phyloP scores from a whole-genome alignment of 2,329 filamentous ascomycete species.

The Cladorrhinum sp. region DNA sequence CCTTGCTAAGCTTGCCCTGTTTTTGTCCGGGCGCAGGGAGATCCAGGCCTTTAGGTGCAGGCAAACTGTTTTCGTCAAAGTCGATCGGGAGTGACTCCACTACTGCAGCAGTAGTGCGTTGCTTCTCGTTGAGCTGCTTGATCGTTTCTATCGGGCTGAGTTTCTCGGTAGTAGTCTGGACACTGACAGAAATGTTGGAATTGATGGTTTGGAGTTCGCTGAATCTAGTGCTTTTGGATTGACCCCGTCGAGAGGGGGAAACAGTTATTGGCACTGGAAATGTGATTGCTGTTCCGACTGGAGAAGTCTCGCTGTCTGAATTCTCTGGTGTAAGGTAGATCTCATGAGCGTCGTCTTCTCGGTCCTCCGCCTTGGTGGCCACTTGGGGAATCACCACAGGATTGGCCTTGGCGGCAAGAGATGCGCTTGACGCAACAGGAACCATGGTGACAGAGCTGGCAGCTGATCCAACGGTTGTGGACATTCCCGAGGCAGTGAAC shows the following conservation, averaged over 20 bases:
- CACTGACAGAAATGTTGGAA: constrained; percentile 24
- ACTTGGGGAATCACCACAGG: constrained; percentile 2
- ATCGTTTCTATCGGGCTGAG: constrained; percentile 4
- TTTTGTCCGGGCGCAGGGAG: constrained; percentile 16
- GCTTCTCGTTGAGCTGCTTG: constrained; percentile 20
- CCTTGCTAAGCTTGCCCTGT: constrained; percentile 29
- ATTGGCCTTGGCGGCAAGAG: constrained; percentile 13
- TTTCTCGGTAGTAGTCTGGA: constrained; percentile 6
- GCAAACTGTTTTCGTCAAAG: constrained; percentile 24
- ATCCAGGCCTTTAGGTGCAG: constrained; percentile 14
- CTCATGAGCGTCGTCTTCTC: neutral
- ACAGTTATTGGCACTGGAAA: neutral
- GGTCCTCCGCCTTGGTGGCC: constrained; percentile 7
- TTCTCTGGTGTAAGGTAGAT: constrained; percentile 4
- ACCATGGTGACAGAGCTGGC: constrained; percentile 24
- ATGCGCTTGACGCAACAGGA: constrained; percentile 19
- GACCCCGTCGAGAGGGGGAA: constrained; percentile 12
- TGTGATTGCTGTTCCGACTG: neutral
- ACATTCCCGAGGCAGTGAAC: constrained; percentile 18
- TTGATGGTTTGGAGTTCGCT: constrained; percentile 33
- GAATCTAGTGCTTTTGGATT: constrained; percentile 30
- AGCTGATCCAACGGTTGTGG: constrained; percentile 17
- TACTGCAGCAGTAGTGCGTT: constrained; percentile 1
- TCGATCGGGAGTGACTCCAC: constrained; percentile 20
- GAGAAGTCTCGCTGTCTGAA: constrained; percentile 9